These are phyloP conservation scores for Stephanodiscus triporus DNA, from an alignment of 108 stramenopile species.

Conservation along the genomic window DNA sequence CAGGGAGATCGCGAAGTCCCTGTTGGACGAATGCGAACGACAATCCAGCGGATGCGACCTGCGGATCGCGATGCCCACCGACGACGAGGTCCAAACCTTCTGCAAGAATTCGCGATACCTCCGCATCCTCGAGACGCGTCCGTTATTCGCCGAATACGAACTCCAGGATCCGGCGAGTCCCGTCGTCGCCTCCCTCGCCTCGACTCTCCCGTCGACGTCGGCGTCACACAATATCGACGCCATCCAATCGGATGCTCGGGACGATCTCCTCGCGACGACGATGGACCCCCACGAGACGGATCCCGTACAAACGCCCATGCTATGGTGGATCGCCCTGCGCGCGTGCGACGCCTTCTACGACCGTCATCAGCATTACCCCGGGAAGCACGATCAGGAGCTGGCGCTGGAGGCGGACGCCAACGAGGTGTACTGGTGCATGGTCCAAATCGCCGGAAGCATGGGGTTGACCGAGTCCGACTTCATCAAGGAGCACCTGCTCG, in stretches of 20 bases:
- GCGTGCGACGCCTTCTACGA: conserved; percentile 80
- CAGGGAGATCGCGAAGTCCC: conserved; percentile 2
- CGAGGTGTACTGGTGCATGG: conserved; percentile 53
- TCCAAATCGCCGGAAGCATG: conserved; percentile 47
- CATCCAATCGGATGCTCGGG: conserved; percentile 32
- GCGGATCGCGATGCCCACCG: conserved; percentile 36
- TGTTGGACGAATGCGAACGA: conserved; percentile 37
- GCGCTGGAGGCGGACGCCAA: conserved; percentile 62
- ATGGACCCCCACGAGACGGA: conserved; percentile 76
- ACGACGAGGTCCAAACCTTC: conserved; percentile 69
- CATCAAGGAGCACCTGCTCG: conserved; percentile 27
- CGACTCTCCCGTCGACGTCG: neutral
- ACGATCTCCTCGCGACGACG: conserved; percentile 53
- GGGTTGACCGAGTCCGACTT: conserved; percentile 60
- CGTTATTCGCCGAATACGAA: conserved; percentile 57
- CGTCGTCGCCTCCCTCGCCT: conserved; percentile 13
- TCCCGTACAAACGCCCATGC: conserved; percentile 69
- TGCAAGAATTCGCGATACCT: conserved; percentile 79
- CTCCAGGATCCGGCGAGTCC: conserved; percentile 42
- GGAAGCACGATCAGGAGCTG: conserved; percentile 54
- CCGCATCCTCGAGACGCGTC: conserved; percentile 61
- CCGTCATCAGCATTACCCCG: conserved; percentile 75
- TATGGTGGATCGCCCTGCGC: conserved; percentile 86
- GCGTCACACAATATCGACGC: conserved; percentile 28
- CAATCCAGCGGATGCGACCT: conserved; percentile 18